A percentile compares a stretch with the other conserved stretches of the same genome.
phyloP scores from a whole-genome alignment of 345 rosid genomes.

The Lumnitzera littorea region DNA sequence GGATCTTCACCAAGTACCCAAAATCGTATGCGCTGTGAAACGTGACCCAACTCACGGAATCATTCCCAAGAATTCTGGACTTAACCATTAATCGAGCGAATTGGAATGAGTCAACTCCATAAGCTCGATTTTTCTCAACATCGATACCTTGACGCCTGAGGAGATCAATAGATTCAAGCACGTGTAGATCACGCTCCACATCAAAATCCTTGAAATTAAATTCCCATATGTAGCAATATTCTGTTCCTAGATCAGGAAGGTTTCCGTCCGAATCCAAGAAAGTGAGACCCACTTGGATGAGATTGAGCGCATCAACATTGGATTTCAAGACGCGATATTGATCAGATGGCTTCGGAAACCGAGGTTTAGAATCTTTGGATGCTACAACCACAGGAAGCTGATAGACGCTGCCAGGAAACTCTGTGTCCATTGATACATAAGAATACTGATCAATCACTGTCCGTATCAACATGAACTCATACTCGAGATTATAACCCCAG shows the following conservation, averaged over 20 bases:
- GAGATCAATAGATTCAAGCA: not conserved
- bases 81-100: not conserved
- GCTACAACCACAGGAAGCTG: too few species aligned
- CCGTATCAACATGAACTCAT: constrained; percentile 6
- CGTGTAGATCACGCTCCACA: not conserved
- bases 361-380: too few species aligned
- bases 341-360: too few species aligned
- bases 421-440: constrained; percentile 8
- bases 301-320: not conserved
- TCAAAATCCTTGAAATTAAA: not conserved
- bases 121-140: not conserved
- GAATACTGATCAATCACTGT: constrained; percentile 7
- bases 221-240: not conserved
- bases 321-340: not conserved
- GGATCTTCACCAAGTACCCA: not conserved
- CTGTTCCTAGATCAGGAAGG: not conserved
- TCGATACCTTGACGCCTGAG: not conserved
- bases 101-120: not conserved
- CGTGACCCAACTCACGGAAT: not conserved
- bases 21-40: not conserved
- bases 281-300: not conserved
- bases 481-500: constrained; percentile 9
- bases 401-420: constrained; percentile 7
- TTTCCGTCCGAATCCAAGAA: not conserved
- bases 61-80: not conserved